phyloP scores from a whole-genome alignment of 106 monocot species.

The Dendrobium huoshanense region DNA sequence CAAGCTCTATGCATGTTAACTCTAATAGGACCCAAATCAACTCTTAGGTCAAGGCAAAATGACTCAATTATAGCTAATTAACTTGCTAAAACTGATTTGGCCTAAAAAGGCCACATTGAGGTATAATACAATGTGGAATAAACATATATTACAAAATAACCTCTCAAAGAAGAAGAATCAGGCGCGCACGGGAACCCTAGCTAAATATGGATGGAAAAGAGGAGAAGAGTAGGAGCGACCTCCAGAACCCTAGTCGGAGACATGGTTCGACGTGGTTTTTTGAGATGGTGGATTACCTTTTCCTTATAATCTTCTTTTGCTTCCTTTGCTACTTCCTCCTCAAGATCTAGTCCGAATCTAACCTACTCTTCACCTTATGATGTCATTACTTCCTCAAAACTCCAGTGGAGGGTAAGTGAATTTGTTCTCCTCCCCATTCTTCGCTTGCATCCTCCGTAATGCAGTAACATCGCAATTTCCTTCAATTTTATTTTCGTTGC shows the following conservation, averaged over 20 bases:
- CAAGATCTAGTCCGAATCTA: conserved; percentile 23
- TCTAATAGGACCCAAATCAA: no score
- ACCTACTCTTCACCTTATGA: neutral
- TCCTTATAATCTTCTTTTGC: conserved; percentile 41
- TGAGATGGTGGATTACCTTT: conserved; percentile 38
- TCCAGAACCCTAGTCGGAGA: conserved; percentile 16
- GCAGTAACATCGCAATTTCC: neutral
- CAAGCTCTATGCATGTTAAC: no score
- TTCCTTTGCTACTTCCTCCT: conserved; percentile 45
- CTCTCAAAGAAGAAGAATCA: no score
- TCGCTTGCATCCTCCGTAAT: neutral
- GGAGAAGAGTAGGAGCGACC: neutral
- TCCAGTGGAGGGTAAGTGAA: neutral
- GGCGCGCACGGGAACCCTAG: no score
- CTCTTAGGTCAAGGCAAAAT: no score
- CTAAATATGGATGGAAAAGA: no score
- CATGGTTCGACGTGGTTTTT: conserved; percentile 43
- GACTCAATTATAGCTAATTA: no score
- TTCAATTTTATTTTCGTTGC: neutral
- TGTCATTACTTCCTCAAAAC: neutral
- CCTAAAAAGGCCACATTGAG: no score
- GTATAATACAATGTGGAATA: no score
- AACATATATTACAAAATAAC: no score
- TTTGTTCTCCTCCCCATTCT: neutral
- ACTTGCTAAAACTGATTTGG: no score